Conservation (phyloP, 1,284 basidiomycete genomes). For the Rhodotorula sp. region DNA sequence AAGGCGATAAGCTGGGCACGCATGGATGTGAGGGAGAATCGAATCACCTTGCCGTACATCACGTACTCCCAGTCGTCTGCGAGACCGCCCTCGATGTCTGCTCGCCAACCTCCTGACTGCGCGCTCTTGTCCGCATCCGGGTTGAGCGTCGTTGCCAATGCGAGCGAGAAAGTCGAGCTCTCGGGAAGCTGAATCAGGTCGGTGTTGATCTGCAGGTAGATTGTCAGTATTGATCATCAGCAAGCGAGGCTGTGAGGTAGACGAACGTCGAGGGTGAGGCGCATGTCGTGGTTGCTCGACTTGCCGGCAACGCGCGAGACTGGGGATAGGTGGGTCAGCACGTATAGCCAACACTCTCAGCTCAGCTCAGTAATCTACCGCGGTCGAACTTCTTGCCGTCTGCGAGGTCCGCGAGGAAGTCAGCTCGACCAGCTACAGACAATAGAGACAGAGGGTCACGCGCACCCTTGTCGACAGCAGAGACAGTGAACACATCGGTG, state of each 20-base stretch:
- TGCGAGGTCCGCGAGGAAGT: neutral
- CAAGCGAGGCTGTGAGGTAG: neutral
- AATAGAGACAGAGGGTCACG: neutral
- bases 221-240: neutral
- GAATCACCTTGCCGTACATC: constrained; percentile 91
- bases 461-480: constrained; percentile 71
- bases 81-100: constrained; percentile 77
- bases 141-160: constrained; percentile 78
- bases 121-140: constrained; percentile 68
- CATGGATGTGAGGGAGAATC: neutral
- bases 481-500: constrained; percentile 84
- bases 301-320: constrained; percentile 80
- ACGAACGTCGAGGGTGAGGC: constrained; percentile 71
- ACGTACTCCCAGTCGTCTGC: constrained; percentile 99
- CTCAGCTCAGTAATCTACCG: constrained; percentile 59
- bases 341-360: constrained; percentile 1
- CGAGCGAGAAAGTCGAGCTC: constrained; percentile 65
- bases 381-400: constrained; percentile 95
- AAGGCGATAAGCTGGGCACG: neutral
- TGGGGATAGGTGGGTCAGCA: constrained; percentile 46
- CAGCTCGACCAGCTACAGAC: neutral
- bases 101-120: constrained; percentile 75
- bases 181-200: constrained; percentile 74
- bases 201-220: constrained; percentile 64
- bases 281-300: constrained; percentile 85